These are phyloP conservation scores for Neurospora pannonica DNA, from an alignment of 495 filamentous ascomycete species.

Conservation along the genomic window DNA sequence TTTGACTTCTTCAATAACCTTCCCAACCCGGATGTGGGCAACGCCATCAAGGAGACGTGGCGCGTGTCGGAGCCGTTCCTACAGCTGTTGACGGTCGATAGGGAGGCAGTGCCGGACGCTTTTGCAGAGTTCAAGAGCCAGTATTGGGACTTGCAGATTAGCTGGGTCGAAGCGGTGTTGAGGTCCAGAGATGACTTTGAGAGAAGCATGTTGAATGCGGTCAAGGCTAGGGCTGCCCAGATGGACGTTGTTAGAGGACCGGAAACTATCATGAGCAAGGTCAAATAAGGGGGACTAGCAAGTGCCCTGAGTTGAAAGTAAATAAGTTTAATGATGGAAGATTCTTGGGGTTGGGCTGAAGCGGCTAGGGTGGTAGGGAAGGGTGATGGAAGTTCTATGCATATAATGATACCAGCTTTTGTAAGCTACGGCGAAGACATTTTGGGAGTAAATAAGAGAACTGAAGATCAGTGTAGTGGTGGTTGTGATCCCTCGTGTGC, in stretches of 20 bases:
- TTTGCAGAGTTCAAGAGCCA: conserved; percentile 75
- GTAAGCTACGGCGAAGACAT: background rate
- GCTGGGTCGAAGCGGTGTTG: conserved; percentile 93
- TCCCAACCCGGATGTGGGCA: conserved; percentile 38
- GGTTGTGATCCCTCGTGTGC: too few species aligned
- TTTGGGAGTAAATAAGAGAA: background rate
- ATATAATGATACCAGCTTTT: background rate
- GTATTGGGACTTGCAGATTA: conserved; percentile 92
- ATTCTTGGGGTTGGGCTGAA: background rate
- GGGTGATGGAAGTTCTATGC: background rate
- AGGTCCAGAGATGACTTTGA: conserved; percentile 88
- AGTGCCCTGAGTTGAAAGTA: background rate
- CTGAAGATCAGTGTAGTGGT: background rate
- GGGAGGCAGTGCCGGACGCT: conserved; percentile 57
- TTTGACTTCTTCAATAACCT: conserved; percentile 64
- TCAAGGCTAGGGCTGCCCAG: conserved; percentile 80
- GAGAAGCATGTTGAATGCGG: conserved; percentile 70
- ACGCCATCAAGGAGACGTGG: conserved; percentile 79
- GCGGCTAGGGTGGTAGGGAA: background rate
- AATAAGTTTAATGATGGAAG: background rate
- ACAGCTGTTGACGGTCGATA: conserved; percentile 64
- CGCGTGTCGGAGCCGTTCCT: conserved; percentile 74
- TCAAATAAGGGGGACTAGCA: conserved; percentile 49
- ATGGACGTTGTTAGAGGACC: conserved; percentile 65
- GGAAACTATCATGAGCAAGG: conserved; percentile 86